Conservation (phyloP, 371 early-diverging fungal genomes). For the Mitosporidium daphniae region DNA sequence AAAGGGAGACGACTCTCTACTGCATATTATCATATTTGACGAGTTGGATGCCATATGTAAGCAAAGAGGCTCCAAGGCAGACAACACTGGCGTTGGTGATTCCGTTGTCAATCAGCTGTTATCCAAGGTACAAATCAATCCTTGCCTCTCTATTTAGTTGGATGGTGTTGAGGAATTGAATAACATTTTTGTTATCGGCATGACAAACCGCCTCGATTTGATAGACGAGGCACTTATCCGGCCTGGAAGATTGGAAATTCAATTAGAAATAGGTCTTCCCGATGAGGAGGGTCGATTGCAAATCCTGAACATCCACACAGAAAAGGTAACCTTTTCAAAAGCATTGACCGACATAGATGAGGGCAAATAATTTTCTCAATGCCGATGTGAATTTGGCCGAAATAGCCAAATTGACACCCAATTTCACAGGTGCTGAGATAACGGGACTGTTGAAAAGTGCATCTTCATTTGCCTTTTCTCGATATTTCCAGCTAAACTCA, state of each 20-base stretch:
- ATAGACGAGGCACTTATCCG: conserved; percentile 10
- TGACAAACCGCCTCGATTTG: conserved; percentile 12
- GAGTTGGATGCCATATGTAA: conserved; percentile 99
- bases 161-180: conserved; percentile 9
- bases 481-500: conserved; percentile 33
- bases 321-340: conserved; percentile 4
- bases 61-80: conserved; percentile 66
- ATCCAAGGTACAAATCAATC: no score
- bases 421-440: conserved; percentile 98
- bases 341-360: conserved; percentile 17
- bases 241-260: conserved; percentile 18
- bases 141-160: no score
- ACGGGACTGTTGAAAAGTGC: conserved; percentile 87
- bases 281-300: conserved; percentile 28
- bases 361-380: conserved; percentile 37
- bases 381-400: conserved; percentile 52
- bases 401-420: conserved; percentile 65
- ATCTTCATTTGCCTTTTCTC: conserved; percentile 87
- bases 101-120: conserved; percentile 93
- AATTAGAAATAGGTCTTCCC: conserved; percentile 16
- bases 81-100: conserved; percentile 84
- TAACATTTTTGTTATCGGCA: conserved; percentile 12
- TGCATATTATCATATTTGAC: conserved; percentile 97
- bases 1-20: conserved; percentile 55
- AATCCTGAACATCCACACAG: conserved; percentile 47